Percentiles rank a stretch among this genome's conserved stretches.
Conservation (phyloP, 2,329 filamentous ascomycete species). For the Penicillium sp. region DNA sequence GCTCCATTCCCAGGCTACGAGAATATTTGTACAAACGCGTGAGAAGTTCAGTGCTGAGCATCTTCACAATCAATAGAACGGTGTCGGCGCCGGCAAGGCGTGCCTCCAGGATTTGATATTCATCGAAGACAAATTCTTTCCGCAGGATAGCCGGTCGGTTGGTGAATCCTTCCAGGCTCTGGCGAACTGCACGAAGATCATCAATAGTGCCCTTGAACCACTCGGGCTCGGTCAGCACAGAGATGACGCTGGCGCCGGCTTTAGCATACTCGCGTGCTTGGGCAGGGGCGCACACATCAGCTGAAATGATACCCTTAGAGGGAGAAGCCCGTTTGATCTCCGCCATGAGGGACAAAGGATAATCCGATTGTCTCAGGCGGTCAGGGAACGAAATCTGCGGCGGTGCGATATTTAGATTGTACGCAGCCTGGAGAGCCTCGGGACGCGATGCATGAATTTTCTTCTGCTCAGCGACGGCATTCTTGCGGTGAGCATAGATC, state of each 20-base stretch:
- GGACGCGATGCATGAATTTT: conserved; percentile 81
- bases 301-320: conserved; percentile 91
- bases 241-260: conserved; percentile 94
- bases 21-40: conserved; percentile 86
- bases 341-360: conserved; percentile 90
- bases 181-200: conserved; percentile 82
- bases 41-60: conserved; percentile 79
- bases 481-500: conserved; percentile 83
- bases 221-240: conserved; percentile 95
- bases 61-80: conserved; percentile 95
- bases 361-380: conserved; percentile 79
- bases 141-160: conserved; percentile 89
- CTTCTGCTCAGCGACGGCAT: conserved; percentile 79
- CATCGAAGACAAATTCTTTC: conserved; percentile 97
- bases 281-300: conserved; percentile 82
- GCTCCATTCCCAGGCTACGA: conserved; percentile 90
- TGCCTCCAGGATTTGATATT: conserved; percentile 97
- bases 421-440: conserved; percentile 82
- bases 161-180: conserved; percentile 86
- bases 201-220: conserved; percentile 99
- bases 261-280: conserved; percentile 92
- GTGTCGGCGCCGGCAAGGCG: conserved; percentile 92
- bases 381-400: conserved; percentile 80
- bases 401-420: conserved; percentile 81
- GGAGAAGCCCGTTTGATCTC: conserved; percentile 97